Evolutionary conservation across 1,284 basidiomycete species (phyloP).

Genomic region (Cryptococcus sp.): DNA sequence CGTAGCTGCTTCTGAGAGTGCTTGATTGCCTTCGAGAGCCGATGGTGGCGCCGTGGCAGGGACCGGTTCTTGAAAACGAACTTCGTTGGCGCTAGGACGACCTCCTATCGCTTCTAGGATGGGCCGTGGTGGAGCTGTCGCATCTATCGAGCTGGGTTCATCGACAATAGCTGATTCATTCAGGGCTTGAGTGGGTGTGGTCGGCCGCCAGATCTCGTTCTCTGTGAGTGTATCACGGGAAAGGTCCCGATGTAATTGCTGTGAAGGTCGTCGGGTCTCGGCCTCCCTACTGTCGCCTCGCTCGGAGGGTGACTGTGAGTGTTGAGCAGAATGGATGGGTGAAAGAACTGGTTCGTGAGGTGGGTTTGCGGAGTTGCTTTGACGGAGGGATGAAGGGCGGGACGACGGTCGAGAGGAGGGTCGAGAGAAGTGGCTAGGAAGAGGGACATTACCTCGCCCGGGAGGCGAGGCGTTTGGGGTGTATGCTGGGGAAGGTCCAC

Average conservation of each 20-base stretch:
- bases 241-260: constrained; percentile 3
- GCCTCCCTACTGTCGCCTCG: constrained; percentile 28
- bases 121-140: constrained; percentile 5
- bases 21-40: not conserved
- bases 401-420: constrained; percentile 7
- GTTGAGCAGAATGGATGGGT: constrained; percentile 33
- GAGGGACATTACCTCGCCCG: constrained; percentile 4
- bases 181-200: not conserved
- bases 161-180: constrained; percentile 9
- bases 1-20: not conserved
- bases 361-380: constrained; percentile 6
- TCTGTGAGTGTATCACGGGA: constrained; percentile 11
- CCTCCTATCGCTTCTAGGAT: constrained; percentile 3
- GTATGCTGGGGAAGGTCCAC: constrained; percentile 53
- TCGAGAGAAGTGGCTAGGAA: constrained; percentile 8
- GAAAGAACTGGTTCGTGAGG: constrained; percentile 26
- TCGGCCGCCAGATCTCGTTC: constrained; percentile 8
- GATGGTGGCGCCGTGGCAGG: not conserved
- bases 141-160: constrained; percentile 1
- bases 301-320: constrained; percentile 30
- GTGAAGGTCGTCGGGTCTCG: constrained; percentile 9
- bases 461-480: constrained; percentile 27
- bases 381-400: constrained; percentile 4
- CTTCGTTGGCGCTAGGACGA: constrained; percentile 9
- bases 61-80: constrained; percentile 12